Evolutionary conservation across 2,329 filamentous ascomycete species (phyloP), one percentile per base, ranked within the genome.

Genomic region (Alternaria arbusti): DNA sequence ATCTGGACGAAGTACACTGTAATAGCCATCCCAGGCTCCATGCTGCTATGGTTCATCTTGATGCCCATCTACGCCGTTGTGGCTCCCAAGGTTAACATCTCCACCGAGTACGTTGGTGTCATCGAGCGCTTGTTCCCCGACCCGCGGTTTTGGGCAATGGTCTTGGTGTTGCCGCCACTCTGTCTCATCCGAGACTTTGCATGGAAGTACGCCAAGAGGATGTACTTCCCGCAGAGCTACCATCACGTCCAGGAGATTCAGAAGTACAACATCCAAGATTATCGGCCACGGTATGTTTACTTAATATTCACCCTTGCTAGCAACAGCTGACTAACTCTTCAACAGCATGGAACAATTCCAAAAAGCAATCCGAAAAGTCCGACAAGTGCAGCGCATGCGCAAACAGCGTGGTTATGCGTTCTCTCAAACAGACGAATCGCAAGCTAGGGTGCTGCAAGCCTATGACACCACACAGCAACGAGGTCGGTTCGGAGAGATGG

Each of bases 211-310:
- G 90, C 89, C 65, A 97, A 97, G 85, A 88, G 96, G 69, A 97
- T 99, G 94, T 99, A 98, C 83, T 91, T 90, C 71, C 96, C 96
- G 22, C 92, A 97, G 82, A 90, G 93, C 46, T 99, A 99, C 77
- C 96, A 99, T 74, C 96, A 99, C 80, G 96, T 99, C 68, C 96
- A 99, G 82, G 96, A 99, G 84, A 99, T 99, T 72, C 96, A 99
- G 81, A 99, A 99, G 83, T 99, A 98, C 84, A 99, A 99, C 75
- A 97, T 99, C 64, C 96, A 99, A 83, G 96, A 99, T 83, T 99
- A 99, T 82, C 87, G 96, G 77, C 96, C 96, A 66, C 90, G 96
- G 92, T 94, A 87, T 71, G 87, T 84, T 10, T 22, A n/a, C 26
- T 25, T 8, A 6, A 5, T 30, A 12, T 26, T 12, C 8, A n/a